Evolutionary conservation across 1,284 basidiomycete species (phyloP), one percentile per base, ranked within the genome.

Genomic region (Ustilago curta): DNA sequence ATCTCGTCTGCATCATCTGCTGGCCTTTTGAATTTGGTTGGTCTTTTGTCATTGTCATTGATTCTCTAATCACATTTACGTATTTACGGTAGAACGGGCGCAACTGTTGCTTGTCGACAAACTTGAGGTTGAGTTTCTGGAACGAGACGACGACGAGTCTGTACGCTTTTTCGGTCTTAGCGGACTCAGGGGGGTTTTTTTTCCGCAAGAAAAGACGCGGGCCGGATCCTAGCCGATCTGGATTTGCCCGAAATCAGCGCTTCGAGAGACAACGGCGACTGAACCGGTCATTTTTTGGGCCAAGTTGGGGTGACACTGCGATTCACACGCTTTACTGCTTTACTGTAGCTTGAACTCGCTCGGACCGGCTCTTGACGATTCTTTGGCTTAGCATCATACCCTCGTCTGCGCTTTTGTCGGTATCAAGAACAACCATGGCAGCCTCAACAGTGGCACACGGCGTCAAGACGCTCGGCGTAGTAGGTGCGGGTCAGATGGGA

Each of bases 401-500:
- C 35, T 37, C 23, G 29, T 50, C 40, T 8, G 8, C 49, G n/a
- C 35, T 11, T 2, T 21, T 39, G 47, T 8, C 25, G n/a, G 2
- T 12, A 8, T 18, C 12, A n/a, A n/a, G 7, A 18, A 29, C 19
- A 23, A 56, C 39, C 29, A 59, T 67, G 54, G 62, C 63, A 23
- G 69, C 63, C 53, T 59, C 71, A 14, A 48, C 59, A 9, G 57
- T 77, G 31, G 57, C 71, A 12, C 78, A 80, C 48, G 78, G 78
- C 6, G 61, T 80, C 59, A 80, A 80, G 61, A 72, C 77, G 48
- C 58, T 82, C 18, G 79, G 70, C 31, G 72, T 81, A 11, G 66
- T 82, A 5, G 80, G 80, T 32, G 75, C 74, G 21, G 83, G 83
- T 18, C 83, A 84, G 71, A 84, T 84, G 83, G 83, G 83, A 31